phyloP scores from a whole-genome alignment of 306 rosid genomes.

The Cicer bijugum region DNA sequence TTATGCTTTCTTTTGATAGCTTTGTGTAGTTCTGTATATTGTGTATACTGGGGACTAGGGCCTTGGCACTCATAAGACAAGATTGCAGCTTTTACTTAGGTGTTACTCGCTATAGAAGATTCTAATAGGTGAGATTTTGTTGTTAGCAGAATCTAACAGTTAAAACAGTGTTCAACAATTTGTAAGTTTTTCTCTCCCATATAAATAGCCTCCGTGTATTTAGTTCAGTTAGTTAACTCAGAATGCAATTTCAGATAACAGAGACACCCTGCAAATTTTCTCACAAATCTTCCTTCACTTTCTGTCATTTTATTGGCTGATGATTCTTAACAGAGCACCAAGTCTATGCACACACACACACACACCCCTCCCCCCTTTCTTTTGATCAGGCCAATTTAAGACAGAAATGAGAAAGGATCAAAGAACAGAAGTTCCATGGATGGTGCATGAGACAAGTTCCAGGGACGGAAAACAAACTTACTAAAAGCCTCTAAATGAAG shows the following conservation, averaged over 20 bases:
- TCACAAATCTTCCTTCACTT: background rate
- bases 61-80: background rate
- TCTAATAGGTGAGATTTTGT: background rate
- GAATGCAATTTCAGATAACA: background rate
- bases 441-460: too few species aligned
- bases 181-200: background rate
- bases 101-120: background rate
- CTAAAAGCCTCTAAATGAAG: background rate
- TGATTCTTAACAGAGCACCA: background rate
- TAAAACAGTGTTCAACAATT: background rate
- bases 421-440: too few species aligned
- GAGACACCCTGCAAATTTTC: conserved; percentile 1
- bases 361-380: background rate
- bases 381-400: background rate
- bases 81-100: background rate
- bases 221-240: conserved; percentile 7
- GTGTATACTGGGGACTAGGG: background rate
- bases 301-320: background rate
- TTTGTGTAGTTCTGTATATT: background rate
- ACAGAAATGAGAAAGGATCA: conserved; percentile 18
- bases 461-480: background rate
- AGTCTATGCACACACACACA: background rate
- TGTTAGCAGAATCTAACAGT: conserved; percentile 12
- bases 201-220: background rate
- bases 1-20: conserved; percentile 1